Evolutionary conservation across 2,329 filamentous ascomycete genomes (phyloP).

Genomic region (Phialophora tarda): DNA sequence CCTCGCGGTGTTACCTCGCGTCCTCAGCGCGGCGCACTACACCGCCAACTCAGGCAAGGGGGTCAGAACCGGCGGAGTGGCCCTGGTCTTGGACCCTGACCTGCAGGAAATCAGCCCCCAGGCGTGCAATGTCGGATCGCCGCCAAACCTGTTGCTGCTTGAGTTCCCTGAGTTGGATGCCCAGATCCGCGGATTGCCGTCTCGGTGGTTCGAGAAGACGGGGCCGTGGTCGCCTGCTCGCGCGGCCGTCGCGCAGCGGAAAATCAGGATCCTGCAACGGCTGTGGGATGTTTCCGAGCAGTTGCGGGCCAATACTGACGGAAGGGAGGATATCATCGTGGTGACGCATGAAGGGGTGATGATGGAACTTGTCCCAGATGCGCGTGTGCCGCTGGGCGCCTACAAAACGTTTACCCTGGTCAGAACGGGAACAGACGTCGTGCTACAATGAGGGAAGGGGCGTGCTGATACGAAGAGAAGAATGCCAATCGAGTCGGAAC

Average conservation of each 20-base stretch:
- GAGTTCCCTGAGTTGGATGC: background rate
- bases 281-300: background rate
- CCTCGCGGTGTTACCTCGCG: background rate
- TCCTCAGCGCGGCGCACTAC: background rate
- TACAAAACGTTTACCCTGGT: background rate
- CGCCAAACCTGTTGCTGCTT: background rate
- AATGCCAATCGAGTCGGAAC: background rate
- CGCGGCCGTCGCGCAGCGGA: background rate
- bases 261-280: background rate
- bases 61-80: background rate
- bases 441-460: background rate
- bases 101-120: background rate
- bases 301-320: background rate
- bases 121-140: background rate
- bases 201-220: background rate
- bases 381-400: background rate
- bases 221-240: background rate
- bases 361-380: background rate
- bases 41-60: background rate
- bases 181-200: background rate
- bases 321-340: background rate
- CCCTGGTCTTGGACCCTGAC: background rate
- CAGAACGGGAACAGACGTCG: background rate
- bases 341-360: background rate
- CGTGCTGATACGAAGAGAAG: background rate